Conservation (phyloP, 2,329 filamentous ascomycete species). For the Paraphaeosphaeria minitans region DNA sequence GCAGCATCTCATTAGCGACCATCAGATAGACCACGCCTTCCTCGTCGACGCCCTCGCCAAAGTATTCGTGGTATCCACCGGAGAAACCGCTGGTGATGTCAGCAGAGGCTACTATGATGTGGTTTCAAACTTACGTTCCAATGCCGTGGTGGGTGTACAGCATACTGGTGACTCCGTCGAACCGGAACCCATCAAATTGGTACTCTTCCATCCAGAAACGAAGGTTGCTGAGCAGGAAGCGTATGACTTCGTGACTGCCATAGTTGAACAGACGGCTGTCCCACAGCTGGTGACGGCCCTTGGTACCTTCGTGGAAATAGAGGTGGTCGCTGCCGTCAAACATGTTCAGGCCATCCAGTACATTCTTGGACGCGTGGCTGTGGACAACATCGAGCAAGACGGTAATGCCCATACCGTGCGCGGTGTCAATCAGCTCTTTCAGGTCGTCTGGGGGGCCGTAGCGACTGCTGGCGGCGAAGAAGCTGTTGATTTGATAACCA, state of each 20-base stretch:
- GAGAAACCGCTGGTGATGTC: constrained; percentile 77
- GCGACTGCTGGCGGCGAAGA: constrained; percentile 95
- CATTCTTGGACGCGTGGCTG: constrained; percentile 97
- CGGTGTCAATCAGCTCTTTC: constrained; percentile 95
- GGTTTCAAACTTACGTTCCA: constrained; percentile 72
- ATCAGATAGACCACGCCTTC: constrained; percentile 95
- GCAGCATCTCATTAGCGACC: constrained; percentile 94
- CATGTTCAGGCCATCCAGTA: constrained; percentile 90
- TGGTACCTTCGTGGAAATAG: constrained; percentile 89
- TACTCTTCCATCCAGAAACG: constrained; percentile 99
- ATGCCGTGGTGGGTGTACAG: constrained; percentile 95
- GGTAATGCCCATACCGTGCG: constrained; percentile 86
- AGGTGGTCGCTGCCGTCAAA: constrained; percentile 95
- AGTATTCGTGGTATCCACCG: constrained; percentile 98
- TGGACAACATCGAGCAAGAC: constrained; percentile 96
- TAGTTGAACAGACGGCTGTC: constrained; percentile 98
- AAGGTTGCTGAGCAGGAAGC: constrained; percentile 94
- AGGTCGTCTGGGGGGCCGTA: constrained; percentile 93
- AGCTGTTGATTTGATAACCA: constrained; percentile 98
- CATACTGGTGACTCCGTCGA: constrained; percentile 98
- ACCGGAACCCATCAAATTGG: constrained; percentile 93
- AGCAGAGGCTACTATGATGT: constrained; percentile 15
- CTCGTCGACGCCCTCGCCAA: constrained; percentile 85
- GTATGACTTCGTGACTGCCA: constrained; percentile 87
- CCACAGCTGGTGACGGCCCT: constrained; percentile 90